Conservation (phyloP, 2,329 filamentous ascomycete species). For the Alternaria alternata region DNA sequence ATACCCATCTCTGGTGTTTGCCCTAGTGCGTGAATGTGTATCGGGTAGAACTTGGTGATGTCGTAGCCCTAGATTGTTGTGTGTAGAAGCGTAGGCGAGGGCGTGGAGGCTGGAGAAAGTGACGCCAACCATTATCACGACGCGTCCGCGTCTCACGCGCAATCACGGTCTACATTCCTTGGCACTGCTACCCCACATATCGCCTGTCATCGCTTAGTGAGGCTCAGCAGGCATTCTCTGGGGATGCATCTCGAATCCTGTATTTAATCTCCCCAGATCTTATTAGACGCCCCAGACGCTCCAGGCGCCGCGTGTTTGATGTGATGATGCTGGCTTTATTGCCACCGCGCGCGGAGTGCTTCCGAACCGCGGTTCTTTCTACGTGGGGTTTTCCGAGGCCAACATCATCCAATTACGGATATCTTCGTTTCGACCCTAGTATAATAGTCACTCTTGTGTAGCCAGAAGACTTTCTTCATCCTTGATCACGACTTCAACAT, state of each 20-base stretch:
- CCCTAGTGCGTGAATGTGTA: neutral
- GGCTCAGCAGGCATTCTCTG: slow-evolving; percentile 5
- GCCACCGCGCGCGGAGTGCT: slow-evolving; percentile 31
- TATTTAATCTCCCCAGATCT: neutral
- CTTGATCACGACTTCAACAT: slow-evolving; percentile 39
- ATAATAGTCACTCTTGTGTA: slow-evolving; percentile 8
- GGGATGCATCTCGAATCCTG: neutral
- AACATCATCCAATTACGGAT: slow-evolving; percentile 21
- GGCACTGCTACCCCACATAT: slow-evolving; percentile 22
- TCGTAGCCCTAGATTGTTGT: neutral
- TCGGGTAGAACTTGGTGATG: neutral
- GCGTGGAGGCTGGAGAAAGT: slow-evolving; percentile 28
- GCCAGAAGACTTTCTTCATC: neutral
- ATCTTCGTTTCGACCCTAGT: slow-evolving; percentile 4
- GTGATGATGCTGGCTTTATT: slow-evolving; percentile 19
- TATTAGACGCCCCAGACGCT: neutral
- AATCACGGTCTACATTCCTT: slow-evolving; percentile 41
- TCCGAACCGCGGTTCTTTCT: slow-evolving; percentile 37
- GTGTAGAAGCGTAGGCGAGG: slow-evolving; percentile 13
- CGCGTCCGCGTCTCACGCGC: slow-evolving; percentile 38
- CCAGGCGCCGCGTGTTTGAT: neutral
- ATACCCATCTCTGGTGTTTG: slow-evolving; percentile 47
- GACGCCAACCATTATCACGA: slow-evolving; percentile 31
- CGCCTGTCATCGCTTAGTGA: slow-evolving; percentile 12
- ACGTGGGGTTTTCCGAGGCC: slow-evolving; percentile 35